Base-by-base conservation (phyloP, 202 grass and related monocot species). In the Brachypodium distachyon region DNA sequence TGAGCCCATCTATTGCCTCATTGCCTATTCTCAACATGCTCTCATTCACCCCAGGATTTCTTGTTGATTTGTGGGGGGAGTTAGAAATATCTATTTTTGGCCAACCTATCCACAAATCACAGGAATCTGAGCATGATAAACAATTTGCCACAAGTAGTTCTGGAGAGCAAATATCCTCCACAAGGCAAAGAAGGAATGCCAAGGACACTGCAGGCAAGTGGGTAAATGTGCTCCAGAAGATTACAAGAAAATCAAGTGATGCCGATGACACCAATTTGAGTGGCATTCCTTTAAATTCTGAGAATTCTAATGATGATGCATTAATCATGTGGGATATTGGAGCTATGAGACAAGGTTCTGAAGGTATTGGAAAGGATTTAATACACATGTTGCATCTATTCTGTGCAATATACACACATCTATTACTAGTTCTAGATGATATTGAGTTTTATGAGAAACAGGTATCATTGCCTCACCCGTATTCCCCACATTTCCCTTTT, bases 371-470 rank as follows among this genome's bases (percentile, higher is more conserved):
- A 9, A 88, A 84, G 36, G 64, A 94, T 44, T 67, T 94, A 42
- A 86, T 66, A 25, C 83, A 65, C 52, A 86, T 83, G 80, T 49
- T 98, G 80, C 72, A 94, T 90, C 83, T 98, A 37, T 98, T 98
- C 81, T 98, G 91, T 92, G 86, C 91, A 60, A 89, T 70, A 37
- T 98, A 98, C 81, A 87, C 81, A 69, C 95, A 98, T 70, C 65
- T 94, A 43, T 88, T 98, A 62, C 84, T 98, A 55, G 91, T 98
- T 70, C 82, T 98, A 73, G 91, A 98, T 81, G 95, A 98, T 77
- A 92, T 98, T 65, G 95, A 98, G 70, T 98, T 98, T 61, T 98
- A 98, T 60, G 95, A 98, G 60, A 92, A 92, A 50, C 91, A 98
- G 91, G 95, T 98, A 78, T 77, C 18, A 59, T 41, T 40, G 12